Evolutionary conservation across 768 basidiomycete genomes (phyloP).

Genomic region (Collybia mongolica): DNA sequence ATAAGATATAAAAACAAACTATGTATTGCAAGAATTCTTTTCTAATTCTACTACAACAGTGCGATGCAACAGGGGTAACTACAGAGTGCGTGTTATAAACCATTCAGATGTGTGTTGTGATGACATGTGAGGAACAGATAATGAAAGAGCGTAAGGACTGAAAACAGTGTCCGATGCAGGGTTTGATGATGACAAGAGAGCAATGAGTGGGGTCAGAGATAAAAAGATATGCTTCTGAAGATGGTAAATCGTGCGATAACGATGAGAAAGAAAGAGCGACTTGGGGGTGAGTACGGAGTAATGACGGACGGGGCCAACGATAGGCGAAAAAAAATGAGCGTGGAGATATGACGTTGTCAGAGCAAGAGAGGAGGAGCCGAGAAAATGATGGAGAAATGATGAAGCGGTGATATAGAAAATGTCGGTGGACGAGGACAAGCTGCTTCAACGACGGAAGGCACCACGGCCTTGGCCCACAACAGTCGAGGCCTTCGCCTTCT

Average conservation of each 20-base stretch:
- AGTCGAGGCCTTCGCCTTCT: constrained; percentile 6
- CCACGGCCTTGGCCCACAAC: constrained; percentile 10
- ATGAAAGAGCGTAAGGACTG: neutral
- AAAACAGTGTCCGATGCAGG: neutral
- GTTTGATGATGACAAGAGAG: neutral
- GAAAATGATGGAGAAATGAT: neutral
- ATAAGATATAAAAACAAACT: too few species aligned
- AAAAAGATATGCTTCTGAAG: neutral
- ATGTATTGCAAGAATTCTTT: too few species aligned
- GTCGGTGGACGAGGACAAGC: too few species aligned
- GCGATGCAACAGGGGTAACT: neutral
- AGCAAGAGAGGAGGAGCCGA: neutral
- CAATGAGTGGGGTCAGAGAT: neutral
- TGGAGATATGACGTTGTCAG: neutral
- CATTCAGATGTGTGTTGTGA: neutral
- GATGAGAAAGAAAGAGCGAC: neutral
- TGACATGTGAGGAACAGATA: neutral
- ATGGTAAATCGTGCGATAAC: neutral
- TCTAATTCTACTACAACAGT: neutral
- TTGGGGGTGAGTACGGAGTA: neutral
- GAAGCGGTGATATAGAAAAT: neutral
- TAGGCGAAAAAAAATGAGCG: neutral
- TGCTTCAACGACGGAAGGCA: constrained; percentile 6
- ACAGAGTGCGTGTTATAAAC: neutral
- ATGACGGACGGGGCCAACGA: neutral